Evolutionary conservation across 768 basidiomycete species (phyloP).

Genomic region (Russula ochroleuca): DNA sequence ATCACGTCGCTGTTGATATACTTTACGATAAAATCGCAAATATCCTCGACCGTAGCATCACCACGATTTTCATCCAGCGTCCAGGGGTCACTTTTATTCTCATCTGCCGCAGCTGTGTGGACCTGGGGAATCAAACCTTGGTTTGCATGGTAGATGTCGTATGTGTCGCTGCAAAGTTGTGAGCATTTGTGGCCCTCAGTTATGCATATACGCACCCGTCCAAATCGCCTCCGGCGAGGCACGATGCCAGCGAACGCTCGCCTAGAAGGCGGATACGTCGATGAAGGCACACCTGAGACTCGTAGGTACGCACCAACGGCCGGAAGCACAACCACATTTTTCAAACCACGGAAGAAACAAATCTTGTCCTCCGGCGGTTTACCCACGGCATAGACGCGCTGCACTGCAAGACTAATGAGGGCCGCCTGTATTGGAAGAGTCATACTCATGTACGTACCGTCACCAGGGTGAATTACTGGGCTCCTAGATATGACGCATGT

Average conservation of each 20-base stretch:
- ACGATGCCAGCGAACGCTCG: neutral
- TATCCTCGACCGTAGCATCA: conserved; percentile 49
- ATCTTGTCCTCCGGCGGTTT: neutral
- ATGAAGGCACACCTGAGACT: neutral
- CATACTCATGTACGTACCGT: neutral
- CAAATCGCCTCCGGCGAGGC: neutral
- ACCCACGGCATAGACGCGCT: neutral
- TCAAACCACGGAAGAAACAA: neutral
- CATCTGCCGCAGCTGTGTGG: neutral
- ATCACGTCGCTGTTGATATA: too few species aligned
- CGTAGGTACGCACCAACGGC: neutral
- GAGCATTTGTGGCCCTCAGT: neutral
- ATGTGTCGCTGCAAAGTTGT: neutral
- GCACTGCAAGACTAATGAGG: neutral
- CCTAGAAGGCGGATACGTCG: neutral
- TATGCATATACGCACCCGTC: neutral
- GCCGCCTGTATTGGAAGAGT: neutral
- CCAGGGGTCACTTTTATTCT: neutral
- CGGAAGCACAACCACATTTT: neutral
- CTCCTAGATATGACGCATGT: neutral
- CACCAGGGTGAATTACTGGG: neutral
- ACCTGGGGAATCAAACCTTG: too few species aligned
- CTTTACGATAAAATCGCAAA: neutral
- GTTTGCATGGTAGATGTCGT: neutral
- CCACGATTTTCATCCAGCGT: conserved; percentile 29